A percentile compares a stretch with the other conserved stretches of the same genome.
Conservation (phyloP, 148 eudicot species). For the Mesembryanthemum crystallinum region DNA sequence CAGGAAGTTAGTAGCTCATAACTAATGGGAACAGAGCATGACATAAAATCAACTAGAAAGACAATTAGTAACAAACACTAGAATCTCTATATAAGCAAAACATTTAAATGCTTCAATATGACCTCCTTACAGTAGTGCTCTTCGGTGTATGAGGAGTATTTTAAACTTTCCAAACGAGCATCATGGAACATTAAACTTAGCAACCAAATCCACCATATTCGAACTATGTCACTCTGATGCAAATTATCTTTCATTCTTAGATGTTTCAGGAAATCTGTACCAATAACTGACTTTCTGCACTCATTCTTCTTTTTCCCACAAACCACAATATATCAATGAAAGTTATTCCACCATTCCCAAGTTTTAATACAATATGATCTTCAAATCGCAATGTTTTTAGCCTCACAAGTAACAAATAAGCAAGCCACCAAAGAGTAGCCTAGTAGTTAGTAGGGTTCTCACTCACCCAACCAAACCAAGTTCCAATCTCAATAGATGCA, state of each 20-base stretch:
- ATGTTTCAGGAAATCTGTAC: neutral
- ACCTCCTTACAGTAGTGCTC: neutral
- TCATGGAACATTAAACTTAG: neutral
- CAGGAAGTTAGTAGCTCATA: neutral
- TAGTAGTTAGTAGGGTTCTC: too few relatives aligned
- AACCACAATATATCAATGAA: neutral
- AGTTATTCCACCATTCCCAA: neutral
- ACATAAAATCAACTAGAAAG: slow-evolving; percentile 8
- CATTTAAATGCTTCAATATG: neutral
- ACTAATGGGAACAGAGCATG: neutral
- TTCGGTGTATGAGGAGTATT: neutral
- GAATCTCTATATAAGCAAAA: neutral
- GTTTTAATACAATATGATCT: neutral
- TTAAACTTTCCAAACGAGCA: neutral
- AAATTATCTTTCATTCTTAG: neutral
- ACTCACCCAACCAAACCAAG: too few relatives aligned
- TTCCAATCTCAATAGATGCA: too few relatives aligned
- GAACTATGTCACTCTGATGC: neutral
- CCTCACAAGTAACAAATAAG: neutral
- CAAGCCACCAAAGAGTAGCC: too few relatives aligned
- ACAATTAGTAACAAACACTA: neutral
- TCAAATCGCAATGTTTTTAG: neutral
- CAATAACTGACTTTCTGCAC: neutral
- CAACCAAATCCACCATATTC: neutral
- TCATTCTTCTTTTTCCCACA: neutral